Percentiles rank a stretch among this genome's conserved stretches.
These are phyloP conservation scores for Ceratocystiopsis sp. DNA, from an alignment of 2,329 filamentous ascomycete genomes.

Conservation along the genomic window DNA sequence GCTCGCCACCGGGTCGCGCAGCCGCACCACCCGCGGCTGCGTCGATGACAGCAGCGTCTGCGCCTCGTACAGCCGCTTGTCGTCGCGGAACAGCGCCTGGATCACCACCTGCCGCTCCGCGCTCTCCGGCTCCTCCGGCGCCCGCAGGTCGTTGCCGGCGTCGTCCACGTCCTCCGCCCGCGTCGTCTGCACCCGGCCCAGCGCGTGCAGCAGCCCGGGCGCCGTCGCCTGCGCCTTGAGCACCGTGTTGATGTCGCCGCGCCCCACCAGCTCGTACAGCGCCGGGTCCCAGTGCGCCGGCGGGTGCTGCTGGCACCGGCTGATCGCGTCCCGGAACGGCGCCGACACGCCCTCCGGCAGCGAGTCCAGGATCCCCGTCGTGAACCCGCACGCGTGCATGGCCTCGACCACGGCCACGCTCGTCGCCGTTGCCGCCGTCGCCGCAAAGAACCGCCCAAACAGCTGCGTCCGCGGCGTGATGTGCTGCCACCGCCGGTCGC, in stretches of 20 bases:
- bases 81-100: slow-evolving; percentile 75
- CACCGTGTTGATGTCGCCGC: slow-evolving; percentile 62
- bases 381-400: slow-evolving; percentile 55
- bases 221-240: slow-evolving; percentile 28
- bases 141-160: slow-evolving; percentile 42
- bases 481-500: slow-evolving; percentile 24
- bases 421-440: slow-evolving; percentile 32
- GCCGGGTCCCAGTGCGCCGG: slow-evolving; percentile 58
- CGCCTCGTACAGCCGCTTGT: slow-evolving; percentile 77
- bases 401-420: slow-evolving; percentile 52
- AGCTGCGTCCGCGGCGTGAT: slow-evolving; percentile 52
- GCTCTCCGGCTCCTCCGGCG: slow-evolving; percentile 65
- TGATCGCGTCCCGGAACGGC: slow-evolving; percentile 67
- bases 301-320: slow-evolving; percentile 68
- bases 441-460: slow-evolving; percentile 49
- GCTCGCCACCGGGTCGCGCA: slow-evolving; percentile 47
- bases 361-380: slow-evolving; percentile 52
- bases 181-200: background rate
- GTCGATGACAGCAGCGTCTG: slow-evolving; percentile 71
- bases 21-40: slow-evolving; percentile 61
- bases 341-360: slow-evolving; percentile 72
- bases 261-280: slow-evolving; percentile 58
- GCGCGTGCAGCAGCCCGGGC: slow-evolving; percentile 12
- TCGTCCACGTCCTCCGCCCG: slow-evolving; percentile 34
- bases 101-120: slow-evolving; percentile 72